Conservation (phyloP, 2,329 filamentous ascomycete species). For the Parafenestella ontariensis region DNA sequence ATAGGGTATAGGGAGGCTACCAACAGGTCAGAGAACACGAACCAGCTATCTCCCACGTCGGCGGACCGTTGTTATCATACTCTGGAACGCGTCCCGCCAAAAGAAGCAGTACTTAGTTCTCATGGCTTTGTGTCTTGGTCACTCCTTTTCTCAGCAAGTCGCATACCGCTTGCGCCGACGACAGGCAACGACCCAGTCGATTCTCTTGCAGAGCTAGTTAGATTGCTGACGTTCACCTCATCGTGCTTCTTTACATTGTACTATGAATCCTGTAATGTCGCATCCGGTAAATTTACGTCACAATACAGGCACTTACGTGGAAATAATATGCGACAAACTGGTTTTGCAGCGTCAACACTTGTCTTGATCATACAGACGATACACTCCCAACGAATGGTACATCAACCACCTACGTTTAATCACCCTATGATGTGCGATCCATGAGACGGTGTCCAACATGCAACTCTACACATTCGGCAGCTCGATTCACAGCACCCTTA, state of each 20-base stretch:
- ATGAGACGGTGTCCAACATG: not conserved
- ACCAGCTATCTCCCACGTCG: too few species aligned
- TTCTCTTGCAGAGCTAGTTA: not conserved
- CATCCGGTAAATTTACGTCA: not conserved
- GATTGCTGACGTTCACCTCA: not conserved
- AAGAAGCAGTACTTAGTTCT: too few species aligned
- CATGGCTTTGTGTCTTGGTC: too few species aligned
- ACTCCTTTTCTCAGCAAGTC: not conserved
- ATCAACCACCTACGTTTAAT: too few species aligned
- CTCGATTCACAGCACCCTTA: not conserved
- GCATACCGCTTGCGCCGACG: not conserved
- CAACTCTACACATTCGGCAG: not conserved
- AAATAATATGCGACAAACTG: not conserved
- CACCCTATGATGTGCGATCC: not conserved
- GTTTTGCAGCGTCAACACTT: not conserved
- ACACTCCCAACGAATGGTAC: too few species aligned
- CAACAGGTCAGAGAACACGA: not conserved
- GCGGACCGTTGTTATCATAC: too few species aligned
- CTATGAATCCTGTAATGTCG: not conserved
- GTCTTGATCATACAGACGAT: not conserved
- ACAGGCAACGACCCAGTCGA: not conserved
- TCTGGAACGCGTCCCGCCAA: not conserved
- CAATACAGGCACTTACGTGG: not conserved
- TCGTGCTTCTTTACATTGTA: not conserved
- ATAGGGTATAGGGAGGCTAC: not conserved